Evolutionary conservation across 2,329 filamentous ascomycete species (phyloP).

Genomic region (Calonectria leucothoes): DNA sequence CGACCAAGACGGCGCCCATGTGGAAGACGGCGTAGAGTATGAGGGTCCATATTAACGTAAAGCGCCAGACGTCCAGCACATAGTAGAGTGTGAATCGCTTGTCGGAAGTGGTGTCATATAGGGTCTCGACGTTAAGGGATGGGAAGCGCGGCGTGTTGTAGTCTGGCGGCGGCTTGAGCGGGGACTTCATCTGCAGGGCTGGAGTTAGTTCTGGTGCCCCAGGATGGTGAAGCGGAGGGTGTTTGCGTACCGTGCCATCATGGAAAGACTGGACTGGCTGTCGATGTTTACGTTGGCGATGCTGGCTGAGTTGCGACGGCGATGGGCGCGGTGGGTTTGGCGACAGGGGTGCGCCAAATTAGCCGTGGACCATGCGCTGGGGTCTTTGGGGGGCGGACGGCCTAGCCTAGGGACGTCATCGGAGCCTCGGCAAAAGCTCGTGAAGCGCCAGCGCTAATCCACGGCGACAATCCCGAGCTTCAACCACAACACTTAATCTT

Average conservation of each 20-base stretch:
- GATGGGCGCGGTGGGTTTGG: slow-evolving; percentile 32
- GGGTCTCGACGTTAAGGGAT: slow-evolving; percentile 79
- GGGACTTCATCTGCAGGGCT: slow-evolving; percentile 38
- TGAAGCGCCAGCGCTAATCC: slow-evolving; percentile 33
- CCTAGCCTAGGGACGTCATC: slow-evolving; percentile 41
- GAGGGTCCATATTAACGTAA: slow-evolving; percentile 88
- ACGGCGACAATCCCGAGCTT: slow-evolving; percentile 31
- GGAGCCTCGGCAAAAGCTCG: slow-evolving; percentile 44
- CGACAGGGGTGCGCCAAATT: slow-evolving; percentile 19
- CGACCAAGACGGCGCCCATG: slow-evolving; percentile 76
- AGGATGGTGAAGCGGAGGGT: not conserved
- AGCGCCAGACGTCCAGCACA: slow-evolving; percentile 84
- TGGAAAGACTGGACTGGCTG: slow-evolving; percentile 20
- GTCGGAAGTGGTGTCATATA: slow-evolving; percentile 57
- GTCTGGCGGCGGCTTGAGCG: slow-evolving; percentile 51
- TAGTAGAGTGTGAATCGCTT: slow-evolving; percentile 74
- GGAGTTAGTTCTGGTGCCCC: slow-evolving; percentile 16
- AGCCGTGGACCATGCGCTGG: slow-evolving; percentile 3
- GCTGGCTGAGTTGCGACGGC: slow-evolving; percentile 23
- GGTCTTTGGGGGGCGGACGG: slow-evolving; percentile 19
- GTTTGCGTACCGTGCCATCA: slow-evolving; percentile 37
- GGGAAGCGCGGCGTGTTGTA: slow-evolving; percentile 82
- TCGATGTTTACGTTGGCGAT: slow-evolving; percentile 17
- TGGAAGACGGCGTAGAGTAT: slow-evolving; percentile 83
- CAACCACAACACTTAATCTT: slow-evolving; percentile 4